A percentile compares a stretch with the other conserved stretches of the same genome.
Conservation (phyloP, 2,329 filamentous ascomycete species). For the Cylindrodendrum hubeiense region DNA sequence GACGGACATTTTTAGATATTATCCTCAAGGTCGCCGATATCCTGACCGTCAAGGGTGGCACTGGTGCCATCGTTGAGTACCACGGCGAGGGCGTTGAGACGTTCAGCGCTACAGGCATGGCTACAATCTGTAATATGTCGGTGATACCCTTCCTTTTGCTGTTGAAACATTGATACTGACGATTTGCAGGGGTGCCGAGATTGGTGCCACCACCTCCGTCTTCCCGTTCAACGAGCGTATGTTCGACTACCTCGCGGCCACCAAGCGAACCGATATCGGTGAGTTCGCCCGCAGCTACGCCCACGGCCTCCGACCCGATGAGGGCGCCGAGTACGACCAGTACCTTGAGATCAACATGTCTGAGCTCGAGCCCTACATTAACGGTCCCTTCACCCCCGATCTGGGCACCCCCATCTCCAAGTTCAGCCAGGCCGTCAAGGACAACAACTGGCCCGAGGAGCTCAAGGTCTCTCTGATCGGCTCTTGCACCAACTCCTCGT, state of each 20-base stretch:
- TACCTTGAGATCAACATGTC: slow-evolving; percentile 92
- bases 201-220: slow-evolving; percentile 89
- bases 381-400: slow-evolving; percentile 96
- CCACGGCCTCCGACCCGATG: slow-evolving; percentile 86
- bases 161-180: slow-evolving; percentile 25
- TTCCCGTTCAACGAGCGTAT: slow-evolving; percentile 99
- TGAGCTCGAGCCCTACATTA: slow-evolving; percentile 93
- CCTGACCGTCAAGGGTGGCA: slow-evolving; percentile 97
- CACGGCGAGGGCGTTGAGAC: slow-evolving; percentile 71
- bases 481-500: slow-evolving; percentile 98
- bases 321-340: slow-evolving; percentile 92
- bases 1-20: slow-evolving; percentile 72
- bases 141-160: neutral
- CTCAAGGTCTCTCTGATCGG: slow-evolving; percentile 95
- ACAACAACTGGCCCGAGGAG: slow-evolving; percentile 90
- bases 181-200: slow-evolving; percentile 65
- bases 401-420: slow-evolving; percentile 91
- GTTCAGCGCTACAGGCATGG: slow-evolving; percentile 90
- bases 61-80: slow-evolving; percentile 89
- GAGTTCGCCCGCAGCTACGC: slow-evolving; percentile 90
- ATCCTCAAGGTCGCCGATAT: slow-evolving; percentile 98
- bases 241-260: slow-evolving; percentile 94
- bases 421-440: slow-evolving; percentile 86
- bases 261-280: slow-evolving; percentile 90
- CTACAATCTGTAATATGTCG: slow-evolving; percentile 79